phyloP scores from a whole-genome alignment of 768 basidiomycete genomes.

The Pulveroboletus sp. region DNA sequence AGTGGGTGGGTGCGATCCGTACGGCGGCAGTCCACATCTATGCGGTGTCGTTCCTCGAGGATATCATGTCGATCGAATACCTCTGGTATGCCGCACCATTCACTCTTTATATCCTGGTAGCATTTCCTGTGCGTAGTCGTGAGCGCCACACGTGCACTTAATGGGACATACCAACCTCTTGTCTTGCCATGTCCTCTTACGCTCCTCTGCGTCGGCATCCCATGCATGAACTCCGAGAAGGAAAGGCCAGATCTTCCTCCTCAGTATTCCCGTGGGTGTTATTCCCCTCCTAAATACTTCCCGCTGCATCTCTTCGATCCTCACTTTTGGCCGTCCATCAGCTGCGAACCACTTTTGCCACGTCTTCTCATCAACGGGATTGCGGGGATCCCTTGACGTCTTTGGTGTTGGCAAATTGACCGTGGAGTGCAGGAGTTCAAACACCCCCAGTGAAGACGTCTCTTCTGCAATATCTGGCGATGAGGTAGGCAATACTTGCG shows the following conservation, averaged over 20 bases:
- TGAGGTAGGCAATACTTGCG: conserved; percentile 57
- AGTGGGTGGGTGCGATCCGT: conserved; percentile 94
- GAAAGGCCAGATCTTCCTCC: conserved; percentile 88
- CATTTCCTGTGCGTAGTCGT: conserved; percentile 42
- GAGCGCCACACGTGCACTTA: conserved; percentile 2
- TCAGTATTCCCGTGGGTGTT: conserved; percentile 43
- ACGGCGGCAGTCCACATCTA: conserved; percentile 94
- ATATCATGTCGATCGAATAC: conserved; percentile 77
- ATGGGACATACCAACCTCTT: conserved; percentile 46
- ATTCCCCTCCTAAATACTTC: conserved; percentile 80
- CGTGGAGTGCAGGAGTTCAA: conserved; percentile 78
- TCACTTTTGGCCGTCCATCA: conserved; percentile 63
- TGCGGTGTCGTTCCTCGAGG: conserved; percentile 87
- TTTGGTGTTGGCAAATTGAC: conserved; percentile 79
- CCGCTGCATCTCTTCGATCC: conserved; percentile 63
- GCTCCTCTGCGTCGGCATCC: conserved; percentile 61
- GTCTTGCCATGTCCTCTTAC: conserved; percentile 54
- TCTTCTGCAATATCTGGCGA: conserved; percentile 51
- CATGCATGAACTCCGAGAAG: conserved; percentile 81
- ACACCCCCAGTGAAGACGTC: conserved; percentile 75
- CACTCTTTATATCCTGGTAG: conserved; percentile 67
- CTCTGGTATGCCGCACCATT: conserved; percentile 82
- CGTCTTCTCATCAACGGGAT: conserved; percentile 67
- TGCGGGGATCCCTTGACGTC: conserved; percentile 71
- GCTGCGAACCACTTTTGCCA: conserved; percentile 79